Evolutionary conservation across 257 asterid genomes (phyloP).

Genomic region (Avicennia marina): DNA sequence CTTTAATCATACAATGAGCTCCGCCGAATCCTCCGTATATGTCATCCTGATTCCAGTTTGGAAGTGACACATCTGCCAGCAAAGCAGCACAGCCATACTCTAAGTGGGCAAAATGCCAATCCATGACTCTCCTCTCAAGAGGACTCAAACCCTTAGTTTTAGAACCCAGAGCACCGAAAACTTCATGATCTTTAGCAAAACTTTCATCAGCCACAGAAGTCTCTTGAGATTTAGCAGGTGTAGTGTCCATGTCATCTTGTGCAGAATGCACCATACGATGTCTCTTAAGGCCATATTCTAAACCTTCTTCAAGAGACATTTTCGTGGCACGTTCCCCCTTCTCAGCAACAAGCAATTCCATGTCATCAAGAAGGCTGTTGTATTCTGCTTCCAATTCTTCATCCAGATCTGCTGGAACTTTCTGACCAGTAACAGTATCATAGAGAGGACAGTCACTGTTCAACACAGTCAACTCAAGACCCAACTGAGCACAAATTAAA

Average conservation of each 20-base stretch:
- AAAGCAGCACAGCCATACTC: conserved; percentile 98
- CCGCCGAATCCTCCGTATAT: conserved; percentile 98
- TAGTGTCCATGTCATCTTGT: conserved; percentile 23
- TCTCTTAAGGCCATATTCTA: conserved; percentile 72
- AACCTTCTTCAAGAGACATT: conserved; percentile 96
- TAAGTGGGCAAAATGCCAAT: conserved; percentile 99
- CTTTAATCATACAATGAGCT: conserved; percentile 99
- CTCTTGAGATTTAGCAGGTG: conserved; percentile 29
- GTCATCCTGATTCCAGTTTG: conserved; percentile 98
- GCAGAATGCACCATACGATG: conserved; percentile 40
- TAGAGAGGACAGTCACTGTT: conserved; percentile 97
- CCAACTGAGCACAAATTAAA: conserved; percentile 90
- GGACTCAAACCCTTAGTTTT: conserved; percentile 60
- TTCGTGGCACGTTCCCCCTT: conserved; percentile 79
- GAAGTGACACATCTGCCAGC: conserved; percentile 92
- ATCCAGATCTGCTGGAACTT: conserved; percentile 82
- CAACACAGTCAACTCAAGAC: conserved; percentile 86
- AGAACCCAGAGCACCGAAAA: conserved; percentile 23
- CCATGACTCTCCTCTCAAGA: conserved; percentile 97
- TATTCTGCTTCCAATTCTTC: conserved; percentile 90
- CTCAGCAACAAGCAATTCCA: conserved; percentile 82
- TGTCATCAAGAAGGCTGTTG: conserved; percentile 91
- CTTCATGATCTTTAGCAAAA: conserved; percentile 26
- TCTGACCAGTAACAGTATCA: conserved; percentile 77
- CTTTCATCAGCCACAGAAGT: conserved; percentile 26